Evolutionary conservation across 148 eudicot genomes (phyloP), one percentile per base, ranked within the genome.

Genomic region (Vaccinium myrtillus): DNA sequence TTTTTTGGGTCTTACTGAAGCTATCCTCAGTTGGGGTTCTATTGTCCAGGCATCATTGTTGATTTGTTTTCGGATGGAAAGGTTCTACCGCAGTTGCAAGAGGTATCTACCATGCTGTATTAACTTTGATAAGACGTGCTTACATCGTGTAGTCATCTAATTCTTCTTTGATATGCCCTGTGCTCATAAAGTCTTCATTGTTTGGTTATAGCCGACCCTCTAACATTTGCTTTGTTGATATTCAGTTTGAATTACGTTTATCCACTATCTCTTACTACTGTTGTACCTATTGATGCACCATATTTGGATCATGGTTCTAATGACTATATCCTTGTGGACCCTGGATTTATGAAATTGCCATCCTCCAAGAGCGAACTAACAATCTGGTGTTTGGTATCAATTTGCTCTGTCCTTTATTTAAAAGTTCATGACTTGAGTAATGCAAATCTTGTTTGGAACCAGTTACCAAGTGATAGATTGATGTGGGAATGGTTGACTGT

Each of bases 1-100:
- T 25, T 69, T 86, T 71, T 65, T 43, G 12, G 10, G 50, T n/a
- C 76, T 43, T 46, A 61, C 50, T 73, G 74, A 32, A n/a, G 61
- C 32, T 32, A 46, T 61, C 14, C 78, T 65, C 23, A 81, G 78
- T 50, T 58, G 71, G 82, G 56, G 48, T 61, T 61, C 4, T 61
- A 36, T 71, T 79, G 13, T 83, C 65, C 87, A 90, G 98, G 99
- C 25, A 94, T 96, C 27, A 82, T 94, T 21, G 90, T 96, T 25
- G 99, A 96, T 82, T 86, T 96, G 91, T 96, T 96, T 83, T 85
- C 94, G 19, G 91, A 87, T 73, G 99, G 95, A 73, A 89, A 91
- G 81, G 95, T 96, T 48, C 83, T 96, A 84, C 93, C 94, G 0
- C 88, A 94, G 87, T 87, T 96, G 86, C 89, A 91, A 80, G 88